A percentile compares a stretch with the other conserved stretches of the same genome.
Evolutionary conservation across 2,329 filamentous ascomycete genomes (phyloP).

Genomic region (Xylariomycetidae sp.): DNA sequence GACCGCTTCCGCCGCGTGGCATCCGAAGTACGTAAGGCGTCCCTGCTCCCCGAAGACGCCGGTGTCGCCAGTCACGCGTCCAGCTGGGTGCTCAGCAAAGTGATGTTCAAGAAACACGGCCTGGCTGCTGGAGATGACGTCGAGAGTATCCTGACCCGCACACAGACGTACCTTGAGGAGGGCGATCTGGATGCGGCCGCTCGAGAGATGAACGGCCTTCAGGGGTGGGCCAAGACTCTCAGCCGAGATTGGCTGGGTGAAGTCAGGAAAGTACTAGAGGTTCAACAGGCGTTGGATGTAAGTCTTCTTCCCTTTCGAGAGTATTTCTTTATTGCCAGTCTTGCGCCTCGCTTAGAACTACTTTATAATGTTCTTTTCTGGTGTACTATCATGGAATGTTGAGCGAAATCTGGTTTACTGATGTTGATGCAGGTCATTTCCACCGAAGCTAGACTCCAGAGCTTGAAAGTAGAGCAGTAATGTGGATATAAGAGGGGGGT

Average conservation of each 20-base stretch:
- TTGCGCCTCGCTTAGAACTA: too few species aligned
- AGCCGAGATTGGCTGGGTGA: conserved; percentile 92
- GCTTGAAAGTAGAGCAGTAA: conserved; percentile 22
- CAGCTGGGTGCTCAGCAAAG: conserved; percentile 82
- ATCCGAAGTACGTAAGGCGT: conserved; percentile 87
- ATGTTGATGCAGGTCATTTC: conserved; percentile 20
- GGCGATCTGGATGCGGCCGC: conserved; percentile 88
- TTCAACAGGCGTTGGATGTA: conserved; percentile 92
- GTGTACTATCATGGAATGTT: not conserved
- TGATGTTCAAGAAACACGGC: conserved; percentile 93
- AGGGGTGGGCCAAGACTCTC: conserved; percentile 92
- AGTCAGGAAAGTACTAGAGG: conserved; percentile 87
- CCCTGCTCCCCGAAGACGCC: conserved; percentile 85
- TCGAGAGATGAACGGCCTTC: conserved; percentile 87
- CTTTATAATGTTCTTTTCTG: not conserved
- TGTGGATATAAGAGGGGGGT: conserved; percentile 2
- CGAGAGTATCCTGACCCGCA: conserved; percentile 85
- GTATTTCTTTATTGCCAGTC: conserved; percentile 1
- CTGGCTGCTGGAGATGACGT: conserved; percentile 82
- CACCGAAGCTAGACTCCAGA: conserved; percentile 25
- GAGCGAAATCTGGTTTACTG: conserved; percentile 7
- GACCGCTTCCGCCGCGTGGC: conserved; percentile 95
- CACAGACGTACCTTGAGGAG: conserved; percentile 87
- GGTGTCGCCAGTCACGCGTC: conserved; percentile 93
- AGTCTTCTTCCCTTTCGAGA: conserved; percentile 4